Evolutionary conservation across 2,329 filamentous ascomycete species (phyloP).

Genomic region (Venturia aucupariae): DNA sequence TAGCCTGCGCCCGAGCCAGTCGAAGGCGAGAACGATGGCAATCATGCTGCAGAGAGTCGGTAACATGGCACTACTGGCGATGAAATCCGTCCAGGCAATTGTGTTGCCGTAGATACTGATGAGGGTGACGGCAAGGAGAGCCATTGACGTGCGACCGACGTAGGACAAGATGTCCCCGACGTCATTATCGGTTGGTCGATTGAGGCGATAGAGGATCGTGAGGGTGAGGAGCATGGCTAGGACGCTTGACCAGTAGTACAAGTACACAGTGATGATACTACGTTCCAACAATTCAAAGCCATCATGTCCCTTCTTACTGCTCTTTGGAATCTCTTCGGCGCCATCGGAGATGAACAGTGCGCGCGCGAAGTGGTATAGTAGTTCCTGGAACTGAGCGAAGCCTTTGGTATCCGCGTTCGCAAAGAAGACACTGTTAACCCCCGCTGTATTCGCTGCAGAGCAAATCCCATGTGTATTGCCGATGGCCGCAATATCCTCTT

Average conservation of each 20-base stretch:
- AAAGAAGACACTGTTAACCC: not conserved
- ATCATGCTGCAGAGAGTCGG: slow-evolving; percentile 3
- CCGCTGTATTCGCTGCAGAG: not conserved
- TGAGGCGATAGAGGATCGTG: not conserved
- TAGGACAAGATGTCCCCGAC: not conserved
- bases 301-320: not conserved
- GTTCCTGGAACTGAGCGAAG: not conserved
- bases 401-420: not conserved
- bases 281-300: not conserved
- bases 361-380: not conserved
- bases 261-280: slow-evolving; percentile 5
- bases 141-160: not conserved
- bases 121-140: not conserved
- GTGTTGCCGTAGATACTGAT: not conserved
- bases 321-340: not conserved
- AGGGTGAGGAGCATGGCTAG: slow-evolving; percentile 1
- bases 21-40: not conserved
- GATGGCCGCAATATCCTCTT: not conserved
- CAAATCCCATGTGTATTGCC: not conserved
- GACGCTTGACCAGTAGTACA: slow-evolving; percentile 6
- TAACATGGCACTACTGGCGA: slow-evolving; percentile 2
- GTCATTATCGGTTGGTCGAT: not conserved
- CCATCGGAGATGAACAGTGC: slow-evolving; percentile 1
- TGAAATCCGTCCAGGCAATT: slow-evolving; percentile 3
- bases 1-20: not conserved